Conservation (phyloP, 805 yeast genomes). For the Blastobotrys americana region DNA sequence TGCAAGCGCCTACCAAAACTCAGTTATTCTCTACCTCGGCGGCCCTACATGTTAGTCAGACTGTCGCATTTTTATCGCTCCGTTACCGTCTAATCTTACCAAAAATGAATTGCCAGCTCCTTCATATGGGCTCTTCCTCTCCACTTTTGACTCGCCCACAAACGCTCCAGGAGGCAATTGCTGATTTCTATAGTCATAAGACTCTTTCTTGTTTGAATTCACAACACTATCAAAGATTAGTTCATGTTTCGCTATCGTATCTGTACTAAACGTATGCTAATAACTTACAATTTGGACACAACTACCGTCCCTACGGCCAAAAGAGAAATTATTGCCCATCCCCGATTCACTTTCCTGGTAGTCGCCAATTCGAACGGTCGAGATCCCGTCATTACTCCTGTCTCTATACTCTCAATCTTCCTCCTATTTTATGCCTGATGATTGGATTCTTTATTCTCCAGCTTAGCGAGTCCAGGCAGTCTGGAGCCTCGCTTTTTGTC, state of each 20-base stretch:
- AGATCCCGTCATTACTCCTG: slow-evolving; percentile 9
- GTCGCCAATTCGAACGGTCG: slow-evolving; percentile 8
- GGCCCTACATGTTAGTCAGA: slow-evolving; percentile 13
- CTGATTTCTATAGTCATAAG: slow-evolving; percentile 9
- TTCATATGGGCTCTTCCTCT: slow-evolving; percentile 30
- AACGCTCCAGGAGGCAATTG: slow-evolving; percentile 28
- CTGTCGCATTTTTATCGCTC: not conserved
- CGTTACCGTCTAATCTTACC: slow-evolving; percentile 14
- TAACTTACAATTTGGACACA: slow-evolving; percentile 23
- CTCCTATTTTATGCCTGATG: not conserved
- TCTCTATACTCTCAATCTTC: slow-evolving; percentile 4
- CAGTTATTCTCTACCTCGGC: slow-evolving; percentile 21
- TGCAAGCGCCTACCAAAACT: no score
- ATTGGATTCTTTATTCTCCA: no score
- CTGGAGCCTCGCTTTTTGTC: no score
- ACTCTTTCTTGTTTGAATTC: not conserved
- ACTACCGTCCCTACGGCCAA: slow-evolving; percentile 23
- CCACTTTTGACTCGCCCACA: slow-evolving; percentile 24
- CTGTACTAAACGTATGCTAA: no score
- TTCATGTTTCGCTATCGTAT: no score
- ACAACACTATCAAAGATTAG: slow-evolving; percentile 3
- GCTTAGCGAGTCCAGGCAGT: no score
- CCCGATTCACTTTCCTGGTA: slow-evolving; percentile 24
- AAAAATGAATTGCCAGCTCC: slow-evolving; percentile 33
- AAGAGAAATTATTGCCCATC: slow-evolving; percentile 27